Percentiles rank a stretch among this genome's conserved stretches.
Evolutionary conservation across 108 stramenopile genomes (phyloP).

Genomic region (Fistulifera solaris): DNA sequence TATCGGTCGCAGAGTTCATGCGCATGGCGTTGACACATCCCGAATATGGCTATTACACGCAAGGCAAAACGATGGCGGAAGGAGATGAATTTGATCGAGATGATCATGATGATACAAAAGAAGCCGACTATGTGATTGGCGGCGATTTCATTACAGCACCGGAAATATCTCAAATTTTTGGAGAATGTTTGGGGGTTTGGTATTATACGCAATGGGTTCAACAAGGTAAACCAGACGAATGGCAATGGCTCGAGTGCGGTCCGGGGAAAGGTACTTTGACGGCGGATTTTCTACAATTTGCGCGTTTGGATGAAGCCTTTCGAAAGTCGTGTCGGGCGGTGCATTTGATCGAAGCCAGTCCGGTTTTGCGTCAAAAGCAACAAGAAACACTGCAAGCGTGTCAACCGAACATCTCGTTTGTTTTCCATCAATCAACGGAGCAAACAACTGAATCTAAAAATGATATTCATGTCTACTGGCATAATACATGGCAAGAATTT

Average conservation of each 20-base stretch:
- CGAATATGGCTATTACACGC: slow-evolving; percentile 69
- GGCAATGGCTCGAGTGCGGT: slow-evolving; percentile 89
- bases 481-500: slow-evolving; percentile 52
- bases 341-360: slow-evolving; percentile 88
- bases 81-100: slow-evolving; percentile 18
- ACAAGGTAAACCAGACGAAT: slow-evolving; percentile 35
- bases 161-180: slow-evolving; percentile 95
- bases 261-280: slow-evolving; percentile 97
- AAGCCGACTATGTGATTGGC: slow-evolving; percentile 57
- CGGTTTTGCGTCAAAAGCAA: slow-evolving; percentile 65
- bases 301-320: slow-evolving; percentile 22
- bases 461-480: slow-evolving; percentile 60
- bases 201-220: slow-evolving; percentile 73
- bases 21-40: slow-evolving; percentile 66
- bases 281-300: slow-evolving; percentile 78
- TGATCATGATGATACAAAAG: slow-evolving; percentile 7
- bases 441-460: not conserved
- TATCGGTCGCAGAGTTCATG: slow-evolving; percentile 76
- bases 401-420: slow-evolving; percentile 7
- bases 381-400: slow-evolving; percentile 40
- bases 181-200: slow-evolving; percentile 92
- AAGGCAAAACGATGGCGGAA: slow-evolving; percentile 17
- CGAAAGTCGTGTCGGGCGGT: slow-evolving; percentile 30
- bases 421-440: not conserved
- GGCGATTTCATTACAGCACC: slow-evolving; percentile 99